phyloP scores from a whole-genome alignment of 768 basidiomycete genomes.

The Strobilomyces dryophilus region DNA sequence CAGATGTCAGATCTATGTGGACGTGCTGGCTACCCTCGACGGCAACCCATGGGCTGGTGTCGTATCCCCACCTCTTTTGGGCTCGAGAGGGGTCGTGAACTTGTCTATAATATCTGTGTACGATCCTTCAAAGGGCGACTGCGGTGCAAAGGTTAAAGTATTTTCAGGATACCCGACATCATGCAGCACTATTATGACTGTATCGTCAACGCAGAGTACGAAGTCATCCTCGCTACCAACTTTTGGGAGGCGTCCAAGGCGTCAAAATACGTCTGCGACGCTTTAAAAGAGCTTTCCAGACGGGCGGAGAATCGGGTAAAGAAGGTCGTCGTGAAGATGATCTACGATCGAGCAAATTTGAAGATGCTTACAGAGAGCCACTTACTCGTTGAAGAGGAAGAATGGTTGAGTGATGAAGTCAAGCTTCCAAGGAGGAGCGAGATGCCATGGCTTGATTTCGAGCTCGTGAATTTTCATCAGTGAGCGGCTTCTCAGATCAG shows the following conservation, averaged over 20 bases:
- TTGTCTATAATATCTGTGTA: conserved; percentile 56
- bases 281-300: conserved; percentile 48
- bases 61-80: conserved; percentile 61
- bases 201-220: conserved; percentile 57
- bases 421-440: conserved; percentile 50
- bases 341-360: conserved; percentile 64
- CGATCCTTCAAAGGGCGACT: conserved; percentile 9
- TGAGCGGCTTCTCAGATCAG: conserved; percentile 6
- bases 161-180: conserved; percentile 59
- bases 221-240: conserved; percentile 68
- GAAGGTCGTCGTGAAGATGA: conserved; percentile 59
- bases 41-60: conserved; percentile 51
- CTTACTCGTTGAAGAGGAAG: conserved; percentile 40
- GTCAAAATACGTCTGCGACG: conserved; percentile 47
- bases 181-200: conserved; percentile 64
- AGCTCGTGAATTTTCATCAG: conserved; percentile 56
- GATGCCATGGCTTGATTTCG: conserved; percentile 56
- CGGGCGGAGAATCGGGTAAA: conserved; percentile 41
- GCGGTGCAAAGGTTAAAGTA: conserved; percentile 7
- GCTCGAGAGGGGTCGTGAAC: conserved; percentile 58
- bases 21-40: conserved; percentile 57
- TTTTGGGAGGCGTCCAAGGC: conserved; percentile 53
- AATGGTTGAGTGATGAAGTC: conserved; percentile 43
- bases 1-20: conserved; percentile 50
- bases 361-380: conserved; percentile 48